phyloP scores from a whole-genome alignment of 805 yeast species.

The Tetrapisispora iriomotensis region DNA sequence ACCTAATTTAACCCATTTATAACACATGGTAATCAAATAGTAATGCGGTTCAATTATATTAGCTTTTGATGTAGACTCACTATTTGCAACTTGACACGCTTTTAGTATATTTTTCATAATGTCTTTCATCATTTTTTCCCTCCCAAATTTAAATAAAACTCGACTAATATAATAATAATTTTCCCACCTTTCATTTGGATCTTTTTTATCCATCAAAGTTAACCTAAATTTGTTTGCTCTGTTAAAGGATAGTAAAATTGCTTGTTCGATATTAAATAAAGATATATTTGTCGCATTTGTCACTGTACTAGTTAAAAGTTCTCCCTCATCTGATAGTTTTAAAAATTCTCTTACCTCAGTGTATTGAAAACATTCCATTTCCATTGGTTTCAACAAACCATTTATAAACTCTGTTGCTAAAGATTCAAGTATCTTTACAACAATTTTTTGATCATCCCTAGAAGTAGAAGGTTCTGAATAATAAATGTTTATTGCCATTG shows the following conservation, averaged over 20 bases:
- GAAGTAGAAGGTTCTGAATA: slow-evolving; percentile 1
- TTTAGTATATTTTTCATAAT: slow-evolving; percentile 28
- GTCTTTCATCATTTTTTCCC: slow-evolving; percentile 4
- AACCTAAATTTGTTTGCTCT: slow-evolving; percentile 16
- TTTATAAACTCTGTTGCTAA: slow-evolving; percentile 32
- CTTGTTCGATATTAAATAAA: slow-evolving; percentile 23
- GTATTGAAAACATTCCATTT: slow-evolving; percentile 42
- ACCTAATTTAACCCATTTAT: slow-evolving; percentile 41
- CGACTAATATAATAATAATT: slow-evolving; percentile 50
- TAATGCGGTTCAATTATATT: slow-evolving; percentile 74
- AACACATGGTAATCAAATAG: slow-evolving; percentile 43
- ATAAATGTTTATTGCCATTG: slow-evolving; percentile 43
- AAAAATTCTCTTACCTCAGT: slow-evolving; percentile 10
- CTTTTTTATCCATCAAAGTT: slow-evolving; percentile 15
- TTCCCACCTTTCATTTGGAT: slow-evolving; percentile 43
- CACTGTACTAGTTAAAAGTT: slow-evolving; percentile 7
- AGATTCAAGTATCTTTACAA: slow-evolving; percentile 11
- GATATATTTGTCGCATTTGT: slow-evolving; percentile 14
- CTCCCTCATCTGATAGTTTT: slow-evolving; percentile 12
- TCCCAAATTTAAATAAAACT: slow-evolving; percentile 41
- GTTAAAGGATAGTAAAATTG: slow-evolving; percentile 19
- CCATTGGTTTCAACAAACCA: slow-evolving; percentile 57
- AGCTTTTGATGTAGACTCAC: slow-evolving; percentile 35
- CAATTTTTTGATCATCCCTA: slow-evolving; percentile 12
- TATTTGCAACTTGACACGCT: slow-evolving; percentile 37